Base-by-base conservation (phyloP, 2,329 filamentous ascomycete genomes). In the Pezicula neosporulosa region DNA sequence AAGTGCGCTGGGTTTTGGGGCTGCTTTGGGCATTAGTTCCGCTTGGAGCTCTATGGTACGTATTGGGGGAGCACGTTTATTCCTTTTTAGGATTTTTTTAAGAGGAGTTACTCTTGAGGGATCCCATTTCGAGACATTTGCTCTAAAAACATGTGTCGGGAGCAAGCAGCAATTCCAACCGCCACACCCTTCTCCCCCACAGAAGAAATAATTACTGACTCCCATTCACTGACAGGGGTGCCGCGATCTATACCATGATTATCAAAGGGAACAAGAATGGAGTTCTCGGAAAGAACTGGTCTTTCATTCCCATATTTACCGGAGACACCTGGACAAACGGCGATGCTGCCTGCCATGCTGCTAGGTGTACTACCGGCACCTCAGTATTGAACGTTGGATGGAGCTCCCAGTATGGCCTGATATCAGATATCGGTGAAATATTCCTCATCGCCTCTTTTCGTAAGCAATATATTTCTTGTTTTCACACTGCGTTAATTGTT, bases 311-410 rank as follows among this genome's bases (percentile, higher is more conserved):
- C 1, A 6, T 56, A 3, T 65, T 65, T 44, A 61, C 58, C 4
- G 60, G 60, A 35, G 38, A 45, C n/a, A 36, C 46, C 21, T 48
- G 44, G 30, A 13, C 30, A 33, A 33, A 10, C 9, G 10, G 12
- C 30, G 24, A 24, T 41, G n/a, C 30, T 12, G 16, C 8, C 16
- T 55, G 51, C 38, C n/a, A 24, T 44, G 56, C 49, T 15, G 36
- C 33, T 33, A 50, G 48, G 18, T 64, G 63, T 42, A 65, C 60
- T 2, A 57, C 61, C 13, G 61, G 62, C 13, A 66, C 63, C 3
- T 62, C 62, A 10, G 54, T 65, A 4, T 44, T 65, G 33, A 63
- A 66, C 35, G 47, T 66, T 5, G 57, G 56, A 12, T 65, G 62
- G 61, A 62, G 57, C 9, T 51, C 55, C 1, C 52, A 55, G 3